phyloP scores from a whole-genome alignment of 331 rosid genomes.

The Quercus tomentella region DNA sequence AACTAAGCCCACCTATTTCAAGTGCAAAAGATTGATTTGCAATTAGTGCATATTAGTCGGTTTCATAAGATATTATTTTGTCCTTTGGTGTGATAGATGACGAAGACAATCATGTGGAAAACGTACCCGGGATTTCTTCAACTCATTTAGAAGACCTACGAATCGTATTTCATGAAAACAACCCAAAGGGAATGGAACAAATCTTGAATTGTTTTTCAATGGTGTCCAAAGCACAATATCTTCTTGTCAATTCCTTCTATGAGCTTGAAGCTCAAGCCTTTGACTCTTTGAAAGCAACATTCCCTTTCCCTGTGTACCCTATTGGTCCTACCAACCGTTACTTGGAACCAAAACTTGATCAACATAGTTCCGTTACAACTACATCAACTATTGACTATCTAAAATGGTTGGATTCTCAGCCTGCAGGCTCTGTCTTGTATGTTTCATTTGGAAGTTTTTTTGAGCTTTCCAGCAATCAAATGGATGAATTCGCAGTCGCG shows the following conservation, averaged over 20 bases:
- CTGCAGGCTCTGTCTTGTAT: too few species aligned
- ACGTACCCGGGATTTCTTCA: slow-evolving; percentile 40
- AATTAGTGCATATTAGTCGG: not conserved
- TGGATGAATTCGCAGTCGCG: slow-evolving; percentile 30
- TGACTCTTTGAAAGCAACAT: slow-evolving; percentile 30
- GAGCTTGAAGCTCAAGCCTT: slow-evolving; percentile 47
- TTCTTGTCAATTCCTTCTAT: slow-evolving; percentile 38
- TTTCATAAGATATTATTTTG: too few species aligned
- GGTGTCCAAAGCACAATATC: slow-evolving; percentile 41
- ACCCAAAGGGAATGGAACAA: slow-evolving; percentile 26
- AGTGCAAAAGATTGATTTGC: not conserved
- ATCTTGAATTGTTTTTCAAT: slow-evolving; percentile 34
- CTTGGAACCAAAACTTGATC: slow-evolving; percentile 13
- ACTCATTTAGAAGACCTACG: slow-evolving; percentile 28
- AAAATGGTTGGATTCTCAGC: too few species aligned
- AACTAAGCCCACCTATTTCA: too few species aligned
- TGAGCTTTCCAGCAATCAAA: slow-evolving; percentile 25
- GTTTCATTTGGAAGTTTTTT: slow-evolving; percentile 24
- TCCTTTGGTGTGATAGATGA: not conserved
- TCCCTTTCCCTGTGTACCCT: slow-evolving; percentile 42
- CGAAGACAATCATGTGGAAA: slow-evolving; percentile 21
- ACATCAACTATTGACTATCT: not conserved
- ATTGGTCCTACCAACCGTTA: slow-evolving; percentile 61
- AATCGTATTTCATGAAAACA: slow-evolving; percentile 26
- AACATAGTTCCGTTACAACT: not conserved